Percentiles rank a stretch among this genome's conserved stretches.
Conservation (phyloP, 2,329 filamentous ascomycete species). For the Arthrinium puccinioides region DNA sequence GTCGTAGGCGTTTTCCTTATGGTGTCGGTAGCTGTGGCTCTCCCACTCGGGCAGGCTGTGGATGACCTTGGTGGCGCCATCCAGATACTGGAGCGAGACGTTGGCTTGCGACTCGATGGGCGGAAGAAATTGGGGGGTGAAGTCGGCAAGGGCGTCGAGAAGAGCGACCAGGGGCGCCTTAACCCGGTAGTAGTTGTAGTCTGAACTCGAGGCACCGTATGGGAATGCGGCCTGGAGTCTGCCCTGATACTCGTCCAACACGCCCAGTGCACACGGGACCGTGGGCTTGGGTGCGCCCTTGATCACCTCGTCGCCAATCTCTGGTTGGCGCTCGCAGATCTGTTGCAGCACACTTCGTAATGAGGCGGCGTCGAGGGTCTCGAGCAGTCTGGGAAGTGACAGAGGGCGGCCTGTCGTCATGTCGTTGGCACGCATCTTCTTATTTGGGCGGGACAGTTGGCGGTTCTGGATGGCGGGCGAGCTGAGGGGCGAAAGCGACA, state of each 20-base stretch:
- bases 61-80: conserved; percentile 83
- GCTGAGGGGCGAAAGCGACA: conserved; percentile 80
- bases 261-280: conserved; percentile 69
- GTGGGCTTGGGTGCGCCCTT: conserved; percentile 81
- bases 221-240: conserved; percentile 75
- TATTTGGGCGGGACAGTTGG: conserved; percentile 55
- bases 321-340: conserved; percentile 83
- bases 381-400: conserved; percentile 66
- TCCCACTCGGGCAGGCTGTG: conserved; percentile 90
- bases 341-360: conserved; percentile 81
- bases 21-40: conserved; percentile 77
- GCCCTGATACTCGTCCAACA: conserved; percentile 75
- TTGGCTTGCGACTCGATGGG: conserved; percentile 82
- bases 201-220: conserved; percentile 75
- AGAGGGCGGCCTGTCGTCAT: conserved; percentile 52
- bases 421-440: conserved; percentile 59
- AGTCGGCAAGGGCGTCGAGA: conserved; percentile 85
- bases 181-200: conserved; percentile 93
- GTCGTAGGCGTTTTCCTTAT: conserved; percentile 94
- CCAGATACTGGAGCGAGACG: conserved; percentile 77
- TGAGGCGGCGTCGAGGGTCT: conserved; percentile 82
- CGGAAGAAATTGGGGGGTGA: conserved; percentile 90
- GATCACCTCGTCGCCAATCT: conserved; percentile 78
- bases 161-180: conserved; percentile 73
- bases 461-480: conserved; percentile 71